Evolutionary conservation across 169 alveolate genomes (phyloP).

Genomic region (Toxoplasma gondii): DNA sequence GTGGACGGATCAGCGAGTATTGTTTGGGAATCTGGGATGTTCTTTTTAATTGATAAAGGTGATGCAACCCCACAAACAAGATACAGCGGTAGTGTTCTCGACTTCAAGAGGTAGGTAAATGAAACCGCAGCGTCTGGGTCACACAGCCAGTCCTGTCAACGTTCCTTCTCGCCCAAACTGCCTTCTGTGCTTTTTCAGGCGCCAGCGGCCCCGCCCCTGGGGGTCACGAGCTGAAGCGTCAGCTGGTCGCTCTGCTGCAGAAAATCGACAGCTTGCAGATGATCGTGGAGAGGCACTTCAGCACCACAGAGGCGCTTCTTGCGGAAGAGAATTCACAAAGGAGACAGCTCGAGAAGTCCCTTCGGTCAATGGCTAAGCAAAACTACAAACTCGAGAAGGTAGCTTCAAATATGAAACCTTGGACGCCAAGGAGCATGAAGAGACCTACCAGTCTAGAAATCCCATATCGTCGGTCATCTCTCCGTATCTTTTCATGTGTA

Average conservation of each 20-base stretch:
- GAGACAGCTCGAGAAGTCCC: constrained; percentile 70
- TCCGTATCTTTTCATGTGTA: no score
- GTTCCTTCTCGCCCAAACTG: no score
- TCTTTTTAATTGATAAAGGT: no score
- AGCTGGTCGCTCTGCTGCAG: constrained; percentile 37
- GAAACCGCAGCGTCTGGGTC: no score
- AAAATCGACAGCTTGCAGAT: constrained; percentile 37
- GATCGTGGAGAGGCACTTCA: constrained; percentile 24
- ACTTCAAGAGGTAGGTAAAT: no score
- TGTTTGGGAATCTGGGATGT: no score
- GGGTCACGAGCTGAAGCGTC: neutral
- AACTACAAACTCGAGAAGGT: constrained; percentile 81
- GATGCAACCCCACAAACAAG: no score
- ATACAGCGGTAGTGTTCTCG: no score
- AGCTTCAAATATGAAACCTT: neutral
- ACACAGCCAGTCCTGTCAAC: no score
- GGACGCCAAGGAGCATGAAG: no score
- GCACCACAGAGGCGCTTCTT: constrained; percentile 69
- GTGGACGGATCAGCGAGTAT: no score
- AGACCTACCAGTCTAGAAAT: neutral
- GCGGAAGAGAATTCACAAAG: constrained; percentile 74
- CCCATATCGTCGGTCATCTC: neutral
- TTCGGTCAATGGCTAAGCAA: constrained; percentile 74
- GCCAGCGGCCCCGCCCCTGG: neutral
- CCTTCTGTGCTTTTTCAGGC: neutral